Percentiles rank a stretch among this genome's conserved stretches.
Conservation (phyloP, 2,329 filamentous ascomycete species). For the Arthroderma uncinatum region DNA sequence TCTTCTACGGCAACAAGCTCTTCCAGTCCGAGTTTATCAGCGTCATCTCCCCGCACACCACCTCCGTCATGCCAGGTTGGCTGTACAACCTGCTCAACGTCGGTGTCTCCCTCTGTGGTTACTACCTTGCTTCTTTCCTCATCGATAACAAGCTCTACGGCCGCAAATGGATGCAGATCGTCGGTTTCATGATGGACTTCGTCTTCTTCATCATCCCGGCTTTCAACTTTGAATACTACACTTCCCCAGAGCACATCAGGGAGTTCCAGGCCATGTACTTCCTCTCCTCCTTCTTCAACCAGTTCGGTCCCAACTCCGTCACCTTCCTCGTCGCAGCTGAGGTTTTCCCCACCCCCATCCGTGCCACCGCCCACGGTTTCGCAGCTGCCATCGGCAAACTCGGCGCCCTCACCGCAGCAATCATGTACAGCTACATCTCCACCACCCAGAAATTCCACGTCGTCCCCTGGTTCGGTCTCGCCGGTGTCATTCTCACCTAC, state of each 20-base stretch:
- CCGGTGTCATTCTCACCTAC: slow-evolving; percentile 69
- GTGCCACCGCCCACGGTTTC: slow-evolving; percentile 87
- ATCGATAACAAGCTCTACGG: slow-evolving; percentile 97
- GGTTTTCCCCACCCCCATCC: slow-evolving; percentile 89
- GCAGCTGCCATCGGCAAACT: slow-evolving; percentile 84
- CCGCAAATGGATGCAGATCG: slow-evolving; percentile 89
- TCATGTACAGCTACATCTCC: slow-evolving; percentile 91
- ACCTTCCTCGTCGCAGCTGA: slow-evolving; percentile 94
- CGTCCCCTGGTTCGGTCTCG: slow-evolving; percentile 90
- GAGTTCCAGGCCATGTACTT: slow-evolving; percentile 99
- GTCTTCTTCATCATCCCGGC: slow-evolving; percentile 85
- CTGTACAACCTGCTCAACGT: slow-evolving; percentile 89
- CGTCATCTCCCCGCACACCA: slow-evolving; percentile 58
- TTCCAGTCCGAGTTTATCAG: slow-evolving; percentile 87
- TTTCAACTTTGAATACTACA: slow-evolving; percentile 81
- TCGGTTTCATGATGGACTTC: slow-evolving; percentile 89
- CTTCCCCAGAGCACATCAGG: slow-evolving; percentile 56
- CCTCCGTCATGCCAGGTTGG: slow-evolving; percentile 76
- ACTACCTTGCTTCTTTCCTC: slow-evolving; percentile 78
- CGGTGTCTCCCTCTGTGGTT: slow-evolving; percentile 71
- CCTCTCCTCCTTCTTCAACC: slow-evolving; percentile 95
- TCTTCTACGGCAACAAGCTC: slow-evolving; percentile 98
- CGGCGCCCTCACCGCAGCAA: slow-evolving; percentile 73
- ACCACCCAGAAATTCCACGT: slow-evolving; percentile 77
- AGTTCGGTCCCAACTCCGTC: slow-evolving; percentile 92